Evolutionary conservation across 2,329 filamentous ascomycete genomes (phyloP), one percentile per base, ranked within the genome.

Genomic region (Hymenoscyphus linearis): DNA sequence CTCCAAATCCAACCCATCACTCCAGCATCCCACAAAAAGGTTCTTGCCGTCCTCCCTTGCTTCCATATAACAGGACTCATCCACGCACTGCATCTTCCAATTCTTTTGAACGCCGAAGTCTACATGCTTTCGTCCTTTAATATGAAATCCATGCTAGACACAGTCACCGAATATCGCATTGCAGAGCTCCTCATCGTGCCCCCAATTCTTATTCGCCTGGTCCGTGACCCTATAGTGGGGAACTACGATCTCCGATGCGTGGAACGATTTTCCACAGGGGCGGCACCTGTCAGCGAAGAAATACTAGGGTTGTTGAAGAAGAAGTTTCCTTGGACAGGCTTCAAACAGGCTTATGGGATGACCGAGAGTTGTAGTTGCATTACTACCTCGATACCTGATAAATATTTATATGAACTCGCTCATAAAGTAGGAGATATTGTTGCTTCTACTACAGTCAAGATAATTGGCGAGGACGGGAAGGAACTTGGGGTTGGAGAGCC

Each of bases 121-220:
- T 79, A 84, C 69, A 86, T 89, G 79, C 77, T 88, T 1, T 82
- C 85, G 0, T 72, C 78, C 5, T 90, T 89, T 73, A 84, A 80
- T n/a, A 84, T 87, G 79, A 75, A 80, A 37, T 70, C 72, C 25
- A 84, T 86, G 79, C 79, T 87, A 10, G 67, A 77, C 35, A 81
- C 87, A 68, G 81, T 91, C 27, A 78, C 89, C 71, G 81, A 78
- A 57, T 90, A 84, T 74, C 81, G 82, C 37, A 87, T 96, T 68
- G 89, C 85, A 4, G 79, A 81, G 63, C 75, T 93, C 31, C 77
- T 80, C 9, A 76, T 87, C 3, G 91, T 93, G 2, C 91, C 91
- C 4, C 90, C 91, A 0, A 86, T 96, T 60, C 77, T 91, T 0
- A 83, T 93, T 6, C 79, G 84, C 22, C 78, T 96, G 67, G 64